Base-by-base conservation (phyloP, 805 yeast genomes). In the Wickerhamiella lipophila region DNA sequence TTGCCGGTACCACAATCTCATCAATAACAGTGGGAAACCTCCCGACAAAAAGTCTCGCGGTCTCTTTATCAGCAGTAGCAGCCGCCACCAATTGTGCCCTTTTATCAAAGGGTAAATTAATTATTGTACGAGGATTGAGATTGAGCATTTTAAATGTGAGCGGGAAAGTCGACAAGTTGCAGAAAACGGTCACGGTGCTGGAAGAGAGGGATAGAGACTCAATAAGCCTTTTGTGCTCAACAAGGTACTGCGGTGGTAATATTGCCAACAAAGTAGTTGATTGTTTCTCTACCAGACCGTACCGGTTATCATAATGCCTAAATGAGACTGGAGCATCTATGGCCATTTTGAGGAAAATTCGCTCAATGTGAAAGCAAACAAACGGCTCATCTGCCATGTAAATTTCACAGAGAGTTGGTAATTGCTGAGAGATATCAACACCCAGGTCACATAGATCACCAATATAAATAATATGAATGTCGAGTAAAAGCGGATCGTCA, bases 221-320 rank as follows among this genome's bases (percentile, higher is more conserved):
- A 0, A 57, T 23, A 13, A 53, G 19, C 2, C 22, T 41, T 41
- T 55, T 57, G 36, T 52, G 42, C 32, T 41, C 39, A 6, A 27
- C 47, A 1, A 56, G 26, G 30, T 53, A 58, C 9, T n/a, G 18
- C 1, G 58, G 46, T 8, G 60, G 60, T 21, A 58, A 23, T 32
- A 35, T 50, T 6, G 60, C 56, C 11, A 57, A 26, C 9, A 58
- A 49, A 16, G 50, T 13, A 15, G 45, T 22, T 12, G 52, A 23
- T 30, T 40, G 41, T 6, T 27, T 15, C 1, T 26, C 23, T 4
- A 52, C 49, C 1, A 58, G 51, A 13, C 29, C 19, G 43, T 32
- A 52, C 45, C 47, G 32, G 12, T 38, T 36, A 36, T 58, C 59
- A 21, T 56, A 49, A 21, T 47, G 51, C 19, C 43, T 39, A 36